A percentile compares a stretch with the other conserved stretches of the same genome.
Conservation (phyloP, 495 filamentous ascomycete species). For the Aspergillus affinis region DNA sequence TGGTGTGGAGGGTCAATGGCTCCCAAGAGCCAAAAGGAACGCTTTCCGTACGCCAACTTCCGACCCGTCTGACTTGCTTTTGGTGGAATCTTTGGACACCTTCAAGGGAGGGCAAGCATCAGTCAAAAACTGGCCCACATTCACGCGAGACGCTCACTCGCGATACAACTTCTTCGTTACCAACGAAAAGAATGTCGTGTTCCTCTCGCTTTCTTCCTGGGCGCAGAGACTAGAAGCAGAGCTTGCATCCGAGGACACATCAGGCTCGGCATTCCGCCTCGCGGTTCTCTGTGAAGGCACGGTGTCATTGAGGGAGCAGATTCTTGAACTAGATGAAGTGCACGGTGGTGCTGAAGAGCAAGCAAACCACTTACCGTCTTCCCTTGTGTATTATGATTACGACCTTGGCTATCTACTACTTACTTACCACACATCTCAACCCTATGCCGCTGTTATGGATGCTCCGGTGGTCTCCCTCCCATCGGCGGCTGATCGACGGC, state of each 20-base stretch:
- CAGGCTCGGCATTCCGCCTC: slow-evolving; percentile 71
- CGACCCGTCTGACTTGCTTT: slow-evolving; percentile 43
- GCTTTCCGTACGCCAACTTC: slow-evolving; percentile 39
- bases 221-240: slow-evolving; percentile 74
- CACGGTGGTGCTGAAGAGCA: slow-evolving; percentile 31
- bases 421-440: slow-evolving; percentile 61
- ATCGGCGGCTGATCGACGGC: slow-evolving; percentile 30
- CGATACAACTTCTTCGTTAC: slow-evolving; percentile 80
- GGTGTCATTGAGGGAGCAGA: slow-evolving; percentile 59
- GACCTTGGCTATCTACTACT: slow-evolving; percentile 79
- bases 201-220: slow-evolving; percentile 72
- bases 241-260: slow-evolving; percentile 60
- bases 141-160: slow-evolving; percentile 69
- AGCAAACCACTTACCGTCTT: slow-evolving; percentile 52
- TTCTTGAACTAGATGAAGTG: slow-evolving; percentile 53
- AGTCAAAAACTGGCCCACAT: slow-evolving; percentile 63
- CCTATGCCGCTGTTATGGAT: slow-evolving; percentile 68
- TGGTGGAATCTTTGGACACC: slow-evolving; percentile 62
- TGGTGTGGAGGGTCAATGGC: slow-evolving; percentile 81
- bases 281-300: slow-evolving; percentile 65
- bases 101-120: slow-evolving; percentile 51
- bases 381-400: slow-evolving; percentile 66
- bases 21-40: slow-evolving; percentile 59
- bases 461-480: slow-evolving; percentile 49
- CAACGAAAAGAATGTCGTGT: slow-evolving; percentile 65